Evolutionary conservation across 2,329 filamentous ascomycete species (phyloP).

Genomic region (Torrubiella hemipterigena): DNA sequence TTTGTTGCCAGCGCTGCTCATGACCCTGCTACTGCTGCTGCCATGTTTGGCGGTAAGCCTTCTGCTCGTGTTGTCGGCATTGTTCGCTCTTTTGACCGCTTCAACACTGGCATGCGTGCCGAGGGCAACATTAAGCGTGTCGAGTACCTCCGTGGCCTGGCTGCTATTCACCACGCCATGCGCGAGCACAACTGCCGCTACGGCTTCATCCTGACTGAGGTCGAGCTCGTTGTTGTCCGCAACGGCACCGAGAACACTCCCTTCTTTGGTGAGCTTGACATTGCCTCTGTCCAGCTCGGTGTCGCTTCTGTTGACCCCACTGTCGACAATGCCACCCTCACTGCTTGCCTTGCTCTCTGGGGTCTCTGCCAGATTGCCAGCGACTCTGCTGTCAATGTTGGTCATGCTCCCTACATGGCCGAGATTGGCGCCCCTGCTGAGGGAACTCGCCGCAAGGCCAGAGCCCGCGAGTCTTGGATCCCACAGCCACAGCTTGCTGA

Average conservation of each 20-base stretch:
- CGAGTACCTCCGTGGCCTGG: slow-evolving; percentile 76
- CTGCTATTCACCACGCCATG: slow-evolving; percentile 83
- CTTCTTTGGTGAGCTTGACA: slow-evolving; percentile 81
- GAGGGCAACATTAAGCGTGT: slow-evolving; percentile 77
- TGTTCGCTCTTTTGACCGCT: slow-evolving; percentile 85
- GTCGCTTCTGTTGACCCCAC: slow-evolving; percentile 18
- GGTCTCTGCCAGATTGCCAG: slow-evolving; percentile 62
- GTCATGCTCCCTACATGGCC: slow-evolving; percentile 51
- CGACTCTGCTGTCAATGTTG: slow-evolving; percentile 40
- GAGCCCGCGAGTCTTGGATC: slow-evolving; percentile 64
- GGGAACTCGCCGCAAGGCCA: slow-evolving; percentile 56
- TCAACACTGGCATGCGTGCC: slow-evolving; percentile 89
- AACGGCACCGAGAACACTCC: slow-evolving; percentile 61
- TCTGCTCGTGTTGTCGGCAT: slow-evolving; percentile 60
- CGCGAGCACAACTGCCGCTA: slow-evolving; percentile 88
- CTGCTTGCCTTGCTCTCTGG: slow-evolving; percentile 65
- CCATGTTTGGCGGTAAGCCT: slow-evolving; percentile 36
- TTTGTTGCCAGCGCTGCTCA: slow-evolving; percentile 53
- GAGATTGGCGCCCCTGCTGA: slow-evolving; percentile 68
- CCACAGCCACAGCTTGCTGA: slow-evolving; percentile 59
- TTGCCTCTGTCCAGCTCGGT: slow-evolving; percentile 50
- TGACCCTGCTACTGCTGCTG: slow-evolving; percentile 41
- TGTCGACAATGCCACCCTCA: slow-evolving; percentile 31
- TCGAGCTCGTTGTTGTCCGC: slow-evolving; percentile 83
- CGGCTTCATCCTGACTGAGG: slow-evolving; percentile 93